These are phyloP conservation scores for Paecilomyces sp. DNA, from an alignment of 2,329 filamentous ascomycete species.

Conservation along the genomic window DNA sequence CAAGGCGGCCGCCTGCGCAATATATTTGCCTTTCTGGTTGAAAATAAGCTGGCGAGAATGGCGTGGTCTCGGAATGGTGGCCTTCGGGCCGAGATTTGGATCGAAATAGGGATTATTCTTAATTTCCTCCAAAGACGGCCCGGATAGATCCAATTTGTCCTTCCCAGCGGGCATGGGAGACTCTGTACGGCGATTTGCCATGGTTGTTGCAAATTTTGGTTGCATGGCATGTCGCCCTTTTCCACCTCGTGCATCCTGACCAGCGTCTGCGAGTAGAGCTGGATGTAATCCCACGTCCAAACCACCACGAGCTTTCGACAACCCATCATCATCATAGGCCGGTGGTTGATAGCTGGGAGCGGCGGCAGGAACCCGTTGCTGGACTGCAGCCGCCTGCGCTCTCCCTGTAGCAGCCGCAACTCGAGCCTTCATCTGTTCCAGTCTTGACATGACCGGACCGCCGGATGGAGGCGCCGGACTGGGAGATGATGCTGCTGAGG, in stretches of 20 bases:
- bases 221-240: constrained; percentile 38
- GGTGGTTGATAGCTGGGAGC: constrained; percentile 32
- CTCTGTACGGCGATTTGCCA: constrained; percentile 48
- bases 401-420: constrained; percentile 65
- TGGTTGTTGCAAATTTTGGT: constrained; percentile 48
- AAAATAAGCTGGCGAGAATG: constrained; percentile 74
- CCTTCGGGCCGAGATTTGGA: constrained; percentile 55
- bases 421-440: constrained; percentile 72
- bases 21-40: constrained; percentile 95
- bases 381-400: constrained; percentile 32
- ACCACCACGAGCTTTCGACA: constrained; percentile 54
- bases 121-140: constrained; percentile 51
- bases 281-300: constrained; percentile 72
- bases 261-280: constrained; percentile 52
- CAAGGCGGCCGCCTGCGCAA: constrained; percentile 83
- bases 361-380: constrained; percentile 39
- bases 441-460: constrained; percentile 51
- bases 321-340: constrained; percentile 42
- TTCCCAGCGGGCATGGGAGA: constrained; percentile 28
- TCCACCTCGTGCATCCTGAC: constrained; percentile 36
- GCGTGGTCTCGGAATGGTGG: constrained; percentile 53
- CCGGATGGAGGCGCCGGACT: constrained; percentile 22
- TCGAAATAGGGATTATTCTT: constrained; percentile 79
- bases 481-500: constrained; percentile 26
- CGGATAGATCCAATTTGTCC: constrained; percentile 48